Base-by-base conservation (phyloP, 1,284 basidiomycete genomes). In the Ustilago hordei region DNA sequence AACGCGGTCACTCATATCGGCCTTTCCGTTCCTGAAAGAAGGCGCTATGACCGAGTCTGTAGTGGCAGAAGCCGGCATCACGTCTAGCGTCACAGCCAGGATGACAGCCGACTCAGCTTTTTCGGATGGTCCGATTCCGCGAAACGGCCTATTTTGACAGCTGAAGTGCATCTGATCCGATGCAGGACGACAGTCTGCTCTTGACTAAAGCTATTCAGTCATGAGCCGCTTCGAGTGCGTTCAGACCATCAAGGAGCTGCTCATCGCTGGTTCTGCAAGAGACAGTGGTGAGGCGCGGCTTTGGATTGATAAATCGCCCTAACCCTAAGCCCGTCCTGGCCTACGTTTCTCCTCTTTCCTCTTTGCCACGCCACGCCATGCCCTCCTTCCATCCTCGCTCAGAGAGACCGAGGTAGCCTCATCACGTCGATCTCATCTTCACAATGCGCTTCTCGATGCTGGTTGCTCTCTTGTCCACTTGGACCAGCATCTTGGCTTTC, bases 1-100 rank as follows among this genome's bases (percentile, higher is more conserved):
- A 4, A 45, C n/a, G n/a, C n/a, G 19, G 13, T 19, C 11, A 1
- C 19, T 19, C 43, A 45, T 19, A 11, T 66, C 53, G 57, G 54
- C 52, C n/a, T 12, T 32, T 56, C 57, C 39, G 55, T 67, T 61
- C 65, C 59, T 60, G 57, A 31, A 39, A 39, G 28, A 32, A 50
- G 13, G 15, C 55, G 35, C 41, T 57, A 3, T 28, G 48, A 32
- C 48, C 41, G 17, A 45, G 23, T 31, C 28, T 3, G 45, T 28
- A 48, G 23, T 31, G 13, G 23, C 31, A 48, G 23, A 50, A 28
- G 23, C 31, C 31, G 28, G 23, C 48, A 31, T 8, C 12, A 47
- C 12, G 12, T 1, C n/a, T 7, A 45, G n/a, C 5, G 17, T 41
- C 13, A 7, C 13, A 12, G 9, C 13, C 13, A 7, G 15, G 39